phyloP scores from a whole-genome alignment of 495 filamentous ascomycete species.

The Annulohypoxylon stygium region DNA sequence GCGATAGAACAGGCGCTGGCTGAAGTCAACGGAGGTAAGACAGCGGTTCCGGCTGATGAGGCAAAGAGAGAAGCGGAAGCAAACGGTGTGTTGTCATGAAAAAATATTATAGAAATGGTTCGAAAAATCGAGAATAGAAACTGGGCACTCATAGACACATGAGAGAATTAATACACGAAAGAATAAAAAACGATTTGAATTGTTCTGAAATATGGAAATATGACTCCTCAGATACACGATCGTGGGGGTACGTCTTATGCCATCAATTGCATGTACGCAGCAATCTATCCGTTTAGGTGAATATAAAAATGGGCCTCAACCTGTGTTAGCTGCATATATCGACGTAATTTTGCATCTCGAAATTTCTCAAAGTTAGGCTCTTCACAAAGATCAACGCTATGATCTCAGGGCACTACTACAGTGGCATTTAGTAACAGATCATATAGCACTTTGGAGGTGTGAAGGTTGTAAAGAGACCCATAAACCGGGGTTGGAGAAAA shows the following conservation, averaged over 20 bases:
- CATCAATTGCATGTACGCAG: conserved; percentile 15
- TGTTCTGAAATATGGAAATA: not conserved
- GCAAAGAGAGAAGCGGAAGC: conserved; percentile 52
- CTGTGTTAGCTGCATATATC: conserved; percentile 24
- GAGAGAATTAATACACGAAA: not conserved
- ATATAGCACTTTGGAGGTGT: not conserved
- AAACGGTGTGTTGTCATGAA: conserved; percentile 51
- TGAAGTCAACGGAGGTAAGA: conserved; percentile 59
- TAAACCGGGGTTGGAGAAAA: not conserved
- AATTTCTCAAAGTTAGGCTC: conserved; percentile 10
- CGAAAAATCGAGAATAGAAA: conserved; percentile 7
- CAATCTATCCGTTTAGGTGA: not conserved
- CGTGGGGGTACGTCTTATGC: not conserved
- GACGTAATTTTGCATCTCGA: conserved; percentile 34
- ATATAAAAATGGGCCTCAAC: not conserved
- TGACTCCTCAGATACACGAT: not conserved
- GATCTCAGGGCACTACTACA: not conserved
- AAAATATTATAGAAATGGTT: conserved; percentile 15
- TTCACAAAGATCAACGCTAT: not conserved
- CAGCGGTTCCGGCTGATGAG: conserved; percentile 44
- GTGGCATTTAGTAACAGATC: not conserved
- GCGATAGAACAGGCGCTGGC: conserved; percentile 73
- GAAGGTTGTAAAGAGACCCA: not conserved
- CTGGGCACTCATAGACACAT: not conserved
- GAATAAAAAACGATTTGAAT: not conserved